Conservation (phyloP, 306 rosid species). For the Quercus wislizeni region DNA sequence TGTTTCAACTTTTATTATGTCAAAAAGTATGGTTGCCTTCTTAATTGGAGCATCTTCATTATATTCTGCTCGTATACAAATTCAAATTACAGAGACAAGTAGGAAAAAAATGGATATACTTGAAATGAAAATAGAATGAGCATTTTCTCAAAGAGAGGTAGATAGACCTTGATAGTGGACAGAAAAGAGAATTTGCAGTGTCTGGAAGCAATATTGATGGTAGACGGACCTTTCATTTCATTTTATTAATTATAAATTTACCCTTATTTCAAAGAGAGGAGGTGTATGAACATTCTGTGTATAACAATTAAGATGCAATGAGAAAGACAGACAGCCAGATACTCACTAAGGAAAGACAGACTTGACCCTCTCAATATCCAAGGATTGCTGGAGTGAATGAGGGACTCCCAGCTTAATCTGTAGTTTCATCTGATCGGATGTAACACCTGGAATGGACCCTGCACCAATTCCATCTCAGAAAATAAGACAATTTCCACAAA, state of each 20-base stretch:
- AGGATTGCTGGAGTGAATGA: constrained; percentile 62
- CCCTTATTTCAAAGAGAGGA: not conserved
- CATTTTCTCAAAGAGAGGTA: not conserved
- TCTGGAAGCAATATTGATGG: not conserved
- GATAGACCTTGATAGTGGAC: not conserved
- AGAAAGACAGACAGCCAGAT: not conserved
- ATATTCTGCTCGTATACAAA: not conserved
- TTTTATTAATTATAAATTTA: not conserved
- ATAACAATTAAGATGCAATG: not conserved
- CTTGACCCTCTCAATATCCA: constrained; percentile 82
- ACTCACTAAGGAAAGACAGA: constrained; percentile 97
- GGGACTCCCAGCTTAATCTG: constrained; percentile 94
- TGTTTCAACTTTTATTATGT: not conserved
- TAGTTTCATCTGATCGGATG: constrained; percentile 81
- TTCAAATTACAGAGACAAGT: not conserved
- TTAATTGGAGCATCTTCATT: not conserved
- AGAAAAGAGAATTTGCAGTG: not conserved
- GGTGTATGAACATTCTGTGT: not conserved
- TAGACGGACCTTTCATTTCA: not conserved
- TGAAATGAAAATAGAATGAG: not conserved
- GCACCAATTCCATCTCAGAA: constrained; percentile 28
- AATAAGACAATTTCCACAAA: constrained; percentile 1
- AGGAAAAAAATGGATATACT: not conserved
- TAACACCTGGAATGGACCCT: constrained; percentile 93
- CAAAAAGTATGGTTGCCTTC: not conserved